Conservation (phyloP, 179 eudicot species). For the Drosera spatulata region DNA sequence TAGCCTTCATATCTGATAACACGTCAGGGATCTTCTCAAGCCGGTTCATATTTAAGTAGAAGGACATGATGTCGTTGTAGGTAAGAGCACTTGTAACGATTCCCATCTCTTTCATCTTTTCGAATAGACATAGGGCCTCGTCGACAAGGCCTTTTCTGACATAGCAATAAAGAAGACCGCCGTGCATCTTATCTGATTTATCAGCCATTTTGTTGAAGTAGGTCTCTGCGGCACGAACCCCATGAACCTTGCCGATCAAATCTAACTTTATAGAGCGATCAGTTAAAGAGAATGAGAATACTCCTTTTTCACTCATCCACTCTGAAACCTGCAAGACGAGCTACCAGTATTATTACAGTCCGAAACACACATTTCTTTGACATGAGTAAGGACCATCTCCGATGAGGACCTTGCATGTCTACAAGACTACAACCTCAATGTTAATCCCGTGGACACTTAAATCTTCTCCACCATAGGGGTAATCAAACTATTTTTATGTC, state of each 20-base stretch:
- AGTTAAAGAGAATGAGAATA: slow-evolving; percentile 13
- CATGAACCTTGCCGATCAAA: slow-evolving; percentile 48
- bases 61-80: slow-evolving; percentile 44
- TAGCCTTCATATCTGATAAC: slow-evolving; percentile 33
- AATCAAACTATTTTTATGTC: no score
- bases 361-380: no score
- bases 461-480: no score
- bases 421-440: no score
- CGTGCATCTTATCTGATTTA: slow-evolving; percentile 35
- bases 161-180: slow-evolving; percentile 51
- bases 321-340: slow-evolving; percentile 32
- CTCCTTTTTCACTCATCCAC: slow-evolving; percentile 28
- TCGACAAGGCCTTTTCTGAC: slow-evolving; percentile 32
- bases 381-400: no score
- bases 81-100: slow-evolving; percentile 22
- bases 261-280: slow-evolving; percentile 40
- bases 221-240: slow-evolving; percentile 41
- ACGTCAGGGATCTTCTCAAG: slow-evolving; percentile 32
- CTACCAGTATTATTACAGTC: background rate
- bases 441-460: no score
- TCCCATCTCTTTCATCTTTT: slow-evolving; percentile 41
- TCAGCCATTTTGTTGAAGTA: slow-evolving; percentile 28
- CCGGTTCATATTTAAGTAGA: slow-evolving; percentile 25
- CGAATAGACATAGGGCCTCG: slow-evolving; percentile 25
- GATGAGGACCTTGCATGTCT: no score